A percentile compares a stretch with the other conserved stretches of the same genome.
phyloP scores from a whole-genome alignment of 345 rosid genomes.

The Moringa oleifera region DNA sequence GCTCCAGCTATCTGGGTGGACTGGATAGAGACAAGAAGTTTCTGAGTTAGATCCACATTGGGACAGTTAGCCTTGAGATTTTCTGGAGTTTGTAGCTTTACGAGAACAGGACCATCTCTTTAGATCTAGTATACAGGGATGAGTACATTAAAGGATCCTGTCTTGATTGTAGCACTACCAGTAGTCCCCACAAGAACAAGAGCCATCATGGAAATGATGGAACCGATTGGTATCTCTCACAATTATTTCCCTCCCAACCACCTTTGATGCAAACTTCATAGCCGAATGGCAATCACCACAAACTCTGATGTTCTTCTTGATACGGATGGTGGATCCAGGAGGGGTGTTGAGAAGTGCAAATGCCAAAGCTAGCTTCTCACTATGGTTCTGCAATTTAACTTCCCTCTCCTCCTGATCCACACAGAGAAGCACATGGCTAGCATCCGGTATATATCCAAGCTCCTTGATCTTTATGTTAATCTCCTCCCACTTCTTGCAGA shows the following conservation, averaged over 20 bases:
- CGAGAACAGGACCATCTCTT: no score
- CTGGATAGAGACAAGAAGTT: no score
- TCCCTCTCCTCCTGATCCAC: slow-evolving; percentile 59
- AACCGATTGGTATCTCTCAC: slow-evolving; percentile 68
- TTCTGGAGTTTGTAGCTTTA: no score
- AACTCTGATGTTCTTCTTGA: slow-evolving; percentile 65
- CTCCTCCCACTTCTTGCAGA: slow-evolving; percentile 44
- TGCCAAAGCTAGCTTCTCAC: slow-evolving; percentile 74
- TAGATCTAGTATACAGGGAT: no score
- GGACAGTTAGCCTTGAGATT: no score
- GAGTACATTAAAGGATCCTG: no score
- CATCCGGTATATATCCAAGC: slow-evolving; percentile 57
- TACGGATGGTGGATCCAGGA: slow-evolving; percentile 50
- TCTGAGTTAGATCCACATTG: no score
- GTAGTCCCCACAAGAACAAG: slow-evolving; percentile 58
- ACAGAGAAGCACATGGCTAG: slow-evolving; percentile 46
- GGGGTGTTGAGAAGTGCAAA: slow-evolving; percentile 58
- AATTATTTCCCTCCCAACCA: slow-evolving; percentile 41
- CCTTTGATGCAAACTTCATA: slow-evolving; percentile 52
- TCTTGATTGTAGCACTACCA: slow-evolving; percentile 31
- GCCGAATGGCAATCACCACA: slow-evolving; percentile 72
- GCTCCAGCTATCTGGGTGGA: no score
- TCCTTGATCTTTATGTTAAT: slow-evolving; percentile 46
- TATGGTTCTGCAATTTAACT: slow-evolving; percentile 51
- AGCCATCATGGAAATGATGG: slow-evolving; percentile 57